phyloP scores from a whole-genome alignment of 2,329 filamentous ascomycete species.

The Diatrype stigma region DNA sequence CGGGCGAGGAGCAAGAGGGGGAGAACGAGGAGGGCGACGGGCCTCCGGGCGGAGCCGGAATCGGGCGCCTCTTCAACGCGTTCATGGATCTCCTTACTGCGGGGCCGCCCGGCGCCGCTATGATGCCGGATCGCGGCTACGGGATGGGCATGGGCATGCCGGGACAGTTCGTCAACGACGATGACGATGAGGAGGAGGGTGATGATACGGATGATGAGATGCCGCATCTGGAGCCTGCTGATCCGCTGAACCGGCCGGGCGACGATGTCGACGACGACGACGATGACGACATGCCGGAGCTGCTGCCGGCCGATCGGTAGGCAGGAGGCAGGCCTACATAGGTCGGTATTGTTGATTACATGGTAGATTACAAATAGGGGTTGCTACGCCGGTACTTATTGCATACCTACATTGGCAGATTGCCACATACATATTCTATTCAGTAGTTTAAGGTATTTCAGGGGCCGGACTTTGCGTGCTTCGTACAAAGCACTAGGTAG shows the following conservation, averaged over 20 bases:
- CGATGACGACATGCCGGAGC: conserved; percentile 12
- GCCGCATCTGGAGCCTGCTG: conserved; percentile 9
- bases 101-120: too few relatives aligned
- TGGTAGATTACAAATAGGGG: too few relatives aligned
- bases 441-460: too few relatives aligned
- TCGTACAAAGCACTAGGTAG: too few relatives aligned
- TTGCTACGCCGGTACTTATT: too few relatives aligned
- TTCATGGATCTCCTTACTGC: conserved; percentile 16
- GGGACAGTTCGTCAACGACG: conserved; percentile 18
- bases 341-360: too few relatives aligned
- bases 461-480: too few relatives aligned
- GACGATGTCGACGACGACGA: not conserved
- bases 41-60: not conserved
- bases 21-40: not conserved
- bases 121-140: too few relatives aligned
- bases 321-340: not conserved
- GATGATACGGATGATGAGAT: conserved; percentile 16
- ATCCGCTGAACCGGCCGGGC: not conserved
- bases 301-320: not conserved
- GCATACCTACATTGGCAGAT: too few relatives aligned
- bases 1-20: not conserved
- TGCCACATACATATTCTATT: too few relatives aligned
- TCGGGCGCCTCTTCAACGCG: conserved; percentile 6
- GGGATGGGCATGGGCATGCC: conserved; percentile 15
- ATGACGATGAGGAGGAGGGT: conserved; percentile 9